These are phyloP conservation scores for Heliamphora pulchella DNA, from an alignment of 179 eudicot species.

Conservation along the genomic window DNA sequence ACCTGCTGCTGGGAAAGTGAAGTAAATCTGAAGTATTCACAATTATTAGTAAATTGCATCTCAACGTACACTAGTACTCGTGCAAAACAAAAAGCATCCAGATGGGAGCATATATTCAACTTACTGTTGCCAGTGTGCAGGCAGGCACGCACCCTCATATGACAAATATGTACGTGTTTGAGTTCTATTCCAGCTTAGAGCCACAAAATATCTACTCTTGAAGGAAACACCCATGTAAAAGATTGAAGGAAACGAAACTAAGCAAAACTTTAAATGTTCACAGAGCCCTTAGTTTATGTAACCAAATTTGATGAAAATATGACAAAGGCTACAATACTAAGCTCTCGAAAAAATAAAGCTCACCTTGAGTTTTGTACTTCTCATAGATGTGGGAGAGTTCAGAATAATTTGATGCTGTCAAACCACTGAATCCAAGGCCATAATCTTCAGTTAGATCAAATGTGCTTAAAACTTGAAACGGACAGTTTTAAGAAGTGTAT, in stretches of 20 bases:
- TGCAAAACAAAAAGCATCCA: not conserved
- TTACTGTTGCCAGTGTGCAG: not conserved
- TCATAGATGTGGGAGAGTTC: constrained; percentile 79
- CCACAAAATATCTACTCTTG: not conserved
- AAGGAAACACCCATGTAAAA: not conserved
- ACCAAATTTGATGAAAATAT: not conserved
- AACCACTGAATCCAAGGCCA: constrained; percentile 28
- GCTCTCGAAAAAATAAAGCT: constrained; percentile 10
- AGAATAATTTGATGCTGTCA: constrained; percentile 74
- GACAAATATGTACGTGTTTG: not conserved
- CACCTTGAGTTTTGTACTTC: constrained; percentile 84
- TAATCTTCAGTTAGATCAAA: constrained; percentile 20
- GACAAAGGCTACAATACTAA: not conserved
- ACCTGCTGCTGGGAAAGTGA: not conserved
- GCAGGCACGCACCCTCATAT: not conserved
- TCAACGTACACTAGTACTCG: not conserved
- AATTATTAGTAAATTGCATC: not conserved
- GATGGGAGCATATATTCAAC: not conserved
- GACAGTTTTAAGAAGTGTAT: not conserved
- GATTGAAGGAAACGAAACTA: not conserved
- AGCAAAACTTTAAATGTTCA: not conserved
- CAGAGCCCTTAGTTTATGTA: not conserved
- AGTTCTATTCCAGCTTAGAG: not conserved
- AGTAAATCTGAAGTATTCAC: not conserved
- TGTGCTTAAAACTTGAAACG: not conserved